phyloP scores from a whole-genome alignment of 2,329 filamentous ascomycete genomes.

The Paraphaeosphaeria minitans region DNA sequence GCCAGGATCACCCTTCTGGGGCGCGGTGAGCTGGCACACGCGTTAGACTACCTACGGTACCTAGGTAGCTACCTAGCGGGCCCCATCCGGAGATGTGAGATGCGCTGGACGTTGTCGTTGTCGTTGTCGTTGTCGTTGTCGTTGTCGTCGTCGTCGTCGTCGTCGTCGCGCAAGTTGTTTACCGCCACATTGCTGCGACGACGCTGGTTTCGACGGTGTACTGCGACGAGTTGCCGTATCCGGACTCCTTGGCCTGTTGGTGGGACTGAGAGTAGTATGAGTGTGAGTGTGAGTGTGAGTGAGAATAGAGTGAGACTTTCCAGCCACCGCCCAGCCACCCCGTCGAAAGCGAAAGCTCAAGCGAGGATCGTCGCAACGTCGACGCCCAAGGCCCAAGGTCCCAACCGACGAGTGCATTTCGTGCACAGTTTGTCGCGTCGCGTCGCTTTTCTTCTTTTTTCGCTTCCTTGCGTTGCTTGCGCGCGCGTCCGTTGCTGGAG shows the following conservation, averaged over 20 bases:
- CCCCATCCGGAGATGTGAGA: not conserved
- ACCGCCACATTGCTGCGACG: not conserved
- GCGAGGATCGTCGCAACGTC: not conserved
- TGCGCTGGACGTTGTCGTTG: not conserved
- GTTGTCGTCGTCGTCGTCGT: too few relatives aligned
- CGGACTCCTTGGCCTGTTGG: not conserved
- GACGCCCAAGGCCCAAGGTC: not conserved
- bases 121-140: too few relatives aligned
- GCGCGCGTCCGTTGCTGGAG: not conserved
- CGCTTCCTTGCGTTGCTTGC: not conserved
- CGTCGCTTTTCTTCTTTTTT: not conserved
- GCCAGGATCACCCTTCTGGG: too few relatives aligned
- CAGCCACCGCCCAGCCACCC: not conserved
- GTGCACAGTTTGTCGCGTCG: slow-evolving; percentile 3
- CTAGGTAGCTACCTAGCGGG: slow-evolving; percentile 5
- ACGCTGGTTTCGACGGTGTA: not conserved
- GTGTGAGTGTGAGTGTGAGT: too few relatives aligned
- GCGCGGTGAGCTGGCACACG: too few relatives aligned
- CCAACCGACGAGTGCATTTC: not conserved
- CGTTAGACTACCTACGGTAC: not conserved
- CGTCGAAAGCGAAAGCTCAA: not conserved
- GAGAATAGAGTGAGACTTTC: not conserved
- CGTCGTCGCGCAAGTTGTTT: not conserved
- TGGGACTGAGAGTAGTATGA: too few relatives aligned
- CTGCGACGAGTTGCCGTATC: not conserved